Conservation (phyloP, 805 yeast genomes). For the Suhomyces canberraensis region DNA sequence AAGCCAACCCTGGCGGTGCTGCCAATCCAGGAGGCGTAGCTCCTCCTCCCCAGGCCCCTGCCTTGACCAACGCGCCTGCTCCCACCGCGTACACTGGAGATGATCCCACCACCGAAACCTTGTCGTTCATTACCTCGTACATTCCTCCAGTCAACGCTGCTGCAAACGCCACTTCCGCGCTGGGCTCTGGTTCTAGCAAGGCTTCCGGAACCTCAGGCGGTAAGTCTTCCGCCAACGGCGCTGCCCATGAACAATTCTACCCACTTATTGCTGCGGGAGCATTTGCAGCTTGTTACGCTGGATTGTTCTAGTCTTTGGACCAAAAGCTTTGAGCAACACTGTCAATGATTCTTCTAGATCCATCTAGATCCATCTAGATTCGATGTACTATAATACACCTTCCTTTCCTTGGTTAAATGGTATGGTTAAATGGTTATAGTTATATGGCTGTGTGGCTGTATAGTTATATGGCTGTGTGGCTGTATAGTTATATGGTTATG, state of each 20-base stretch:
- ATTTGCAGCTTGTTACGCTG: not conserved
- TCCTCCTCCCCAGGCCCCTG: conserved; percentile 8
- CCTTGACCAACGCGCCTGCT: conserved; percentile 11
- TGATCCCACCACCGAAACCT: conserved; percentile 21
- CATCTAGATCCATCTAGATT: too few species aligned
- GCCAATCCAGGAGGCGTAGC: conserved; percentile 3
- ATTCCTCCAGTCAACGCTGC: conserved; percentile 9
- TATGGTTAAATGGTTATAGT: too few species aligned
- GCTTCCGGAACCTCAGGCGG: not conserved
- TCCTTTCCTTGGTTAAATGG: too few species aligned
- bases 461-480: too few species aligned
- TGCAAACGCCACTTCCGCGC: not conserved
- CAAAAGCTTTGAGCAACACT: too few species aligned
- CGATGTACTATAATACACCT: too few species aligned
- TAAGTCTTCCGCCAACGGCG: not conserved
- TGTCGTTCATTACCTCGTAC: conserved; percentile 33
- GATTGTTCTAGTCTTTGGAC: not conserved
- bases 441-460: too few species aligned
- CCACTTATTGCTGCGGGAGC: conserved; percentile 7
- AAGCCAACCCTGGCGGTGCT: conserved; percentile 9
- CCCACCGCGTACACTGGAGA: conserved; percentile 15
- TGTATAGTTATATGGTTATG: too few species aligned
- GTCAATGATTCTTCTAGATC: too few species aligned
- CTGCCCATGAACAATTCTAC: not conserved
- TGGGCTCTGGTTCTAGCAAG: conserved; percentile 3